Conservation (phyloP, 1,139 yeast species). For the Torulaspora pretoriensis region DNA sequence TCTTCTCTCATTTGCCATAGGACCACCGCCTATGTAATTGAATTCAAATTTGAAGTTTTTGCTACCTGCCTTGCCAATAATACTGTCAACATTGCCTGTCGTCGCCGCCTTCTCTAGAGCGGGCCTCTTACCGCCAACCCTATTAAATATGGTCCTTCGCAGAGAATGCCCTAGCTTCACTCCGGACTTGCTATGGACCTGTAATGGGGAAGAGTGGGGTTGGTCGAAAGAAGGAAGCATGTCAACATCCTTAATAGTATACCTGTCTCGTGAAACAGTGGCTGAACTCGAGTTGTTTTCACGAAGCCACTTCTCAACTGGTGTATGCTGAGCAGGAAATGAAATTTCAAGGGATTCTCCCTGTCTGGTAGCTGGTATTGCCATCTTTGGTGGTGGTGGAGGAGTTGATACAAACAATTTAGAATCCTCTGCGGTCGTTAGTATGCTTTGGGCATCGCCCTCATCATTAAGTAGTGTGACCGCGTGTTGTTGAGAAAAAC, state of each 20-base stretch:
- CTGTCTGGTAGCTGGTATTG: slow-evolving; percentile 75
- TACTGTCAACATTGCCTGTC: slow-evolving; percentile 17
- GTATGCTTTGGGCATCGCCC: slow-evolving; percentile 34
- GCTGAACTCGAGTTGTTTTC: slow-evolving; percentile 10
- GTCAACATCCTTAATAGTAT: slow-evolving; percentile 28
- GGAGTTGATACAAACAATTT: slow-evolving; percentile 40
- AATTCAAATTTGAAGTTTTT: slow-evolving; percentile 35
- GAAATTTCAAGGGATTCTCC: slow-evolving; percentile 80
- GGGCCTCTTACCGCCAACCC: slow-evolving; percentile 17
- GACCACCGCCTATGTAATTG: slow-evolving; percentile 23
- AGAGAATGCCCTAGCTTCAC: slow-evolving; percentile 18
- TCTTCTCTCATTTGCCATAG: slow-evolving; percentile 7
- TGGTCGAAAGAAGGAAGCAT: slow-evolving; percentile 22
- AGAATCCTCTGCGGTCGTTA: slow-evolving; percentile 35
- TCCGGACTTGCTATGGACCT: slow-evolving; percentile 5
- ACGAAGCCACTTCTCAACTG: slow-evolving; percentile 8
- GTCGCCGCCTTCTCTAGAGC: slow-evolving; percentile 12
- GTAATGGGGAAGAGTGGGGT: slow-evolving; percentile 10
- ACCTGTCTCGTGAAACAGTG: slow-evolving; percentile 25
- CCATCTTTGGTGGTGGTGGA: slow-evolving; percentile 71
- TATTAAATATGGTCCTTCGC: slow-evolving; percentile 25
- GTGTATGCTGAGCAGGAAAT: slow-evolving; percentile 29
- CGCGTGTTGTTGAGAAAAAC: slow-evolving; percentile 15
- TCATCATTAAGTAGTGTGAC: slow-evolving; percentile 27
- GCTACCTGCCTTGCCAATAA: slow-evolving; percentile 27